These are phyloP conservation scores for Aspergillus mulundensis DNA, from an alignment of 495 filamentous ascomycete species.

Conservation along the genomic window DNA sequence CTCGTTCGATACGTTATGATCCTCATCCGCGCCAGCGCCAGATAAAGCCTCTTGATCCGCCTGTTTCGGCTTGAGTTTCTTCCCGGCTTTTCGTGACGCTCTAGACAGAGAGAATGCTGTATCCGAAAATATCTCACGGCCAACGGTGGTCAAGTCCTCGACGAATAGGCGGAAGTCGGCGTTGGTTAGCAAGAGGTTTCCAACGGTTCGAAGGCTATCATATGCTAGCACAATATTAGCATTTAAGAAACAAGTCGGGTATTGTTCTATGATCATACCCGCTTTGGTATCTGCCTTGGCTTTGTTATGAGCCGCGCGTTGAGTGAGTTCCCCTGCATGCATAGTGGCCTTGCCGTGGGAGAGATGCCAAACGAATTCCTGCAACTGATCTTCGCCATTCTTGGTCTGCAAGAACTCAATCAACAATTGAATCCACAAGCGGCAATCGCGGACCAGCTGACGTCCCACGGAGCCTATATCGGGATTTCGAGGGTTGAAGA, in stretches of 20 bases:
- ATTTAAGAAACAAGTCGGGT: background rate
- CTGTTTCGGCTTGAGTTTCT: slow-evolving; percentile 63
- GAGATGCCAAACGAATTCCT: slow-evolving; percentile 88
- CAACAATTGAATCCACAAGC: slow-evolving; percentile 67
- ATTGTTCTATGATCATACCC: slow-evolving; percentile 40
- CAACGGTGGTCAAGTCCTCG: slow-evolving; percentile 73
- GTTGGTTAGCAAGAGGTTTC: slow-evolving; percentile 79
- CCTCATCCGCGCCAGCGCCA: slow-evolving; percentile 53
- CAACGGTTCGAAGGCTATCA: slow-evolving; percentile 77
- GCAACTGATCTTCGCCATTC: slow-evolving; percentile 79
- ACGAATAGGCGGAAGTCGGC: slow-evolving; percentile 86
- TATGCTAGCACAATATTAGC: slow-evolving; percentile 55
- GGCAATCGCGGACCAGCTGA: slow-evolving; percentile 64
- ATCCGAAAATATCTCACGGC: slow-evolving; percentile 81
- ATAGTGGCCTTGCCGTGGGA: slow-evolving; percentile 65
- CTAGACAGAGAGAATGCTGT: slow-evolving; percentile 73
- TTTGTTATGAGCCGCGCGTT: slow-evolving; percentile 59
- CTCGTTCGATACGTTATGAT: slow-evolving; percentile 50
- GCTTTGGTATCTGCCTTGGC: slow-evolving; percentile 74
- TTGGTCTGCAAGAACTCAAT: slow-evolving; percentile 76
- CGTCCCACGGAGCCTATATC: slow-evolving; percentile 75
- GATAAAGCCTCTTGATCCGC: slow-evolving; percentile 55
- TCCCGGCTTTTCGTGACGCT: slow-evolving; percentile 66
- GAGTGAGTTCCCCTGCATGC: slow-evolving; percentile 61
- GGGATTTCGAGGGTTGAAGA: slow-evolving; percentile 71